Evolutionary conservation across 1,139 yeast genomes (phyloP).

Genomic region (Kurtzmaniella quercitrusa): DNA sequence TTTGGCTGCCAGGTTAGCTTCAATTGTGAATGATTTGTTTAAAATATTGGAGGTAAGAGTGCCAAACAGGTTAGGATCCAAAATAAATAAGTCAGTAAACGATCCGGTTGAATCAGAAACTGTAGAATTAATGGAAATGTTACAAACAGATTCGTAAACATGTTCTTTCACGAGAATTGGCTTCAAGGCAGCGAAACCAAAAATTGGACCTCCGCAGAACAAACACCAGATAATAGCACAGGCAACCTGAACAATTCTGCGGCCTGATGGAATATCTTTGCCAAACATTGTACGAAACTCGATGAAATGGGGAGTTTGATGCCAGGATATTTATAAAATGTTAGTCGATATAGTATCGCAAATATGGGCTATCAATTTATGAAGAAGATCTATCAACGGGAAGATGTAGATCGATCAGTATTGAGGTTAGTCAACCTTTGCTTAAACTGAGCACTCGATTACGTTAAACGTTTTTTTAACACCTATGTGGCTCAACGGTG

Average conservation of each 20-base stretch:
- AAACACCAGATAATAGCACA: conserved; percentile 87
- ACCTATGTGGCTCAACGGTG: no score
- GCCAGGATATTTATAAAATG: no score
- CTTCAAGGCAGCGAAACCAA: conserved; percentile 92
- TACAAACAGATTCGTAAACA: conserved; percentile 65
- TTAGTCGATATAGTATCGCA: no score
- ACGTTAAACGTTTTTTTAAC: no score
- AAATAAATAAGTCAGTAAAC: background rate
- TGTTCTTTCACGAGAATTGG: conserved; percentile 76
- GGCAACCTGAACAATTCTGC: conserved; percentile 23
- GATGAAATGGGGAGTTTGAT: no score
- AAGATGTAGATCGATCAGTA: no score
- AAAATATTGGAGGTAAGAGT: conserved; percentile 3
- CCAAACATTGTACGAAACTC: conserved; percentile 2
- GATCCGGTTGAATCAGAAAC: background rate
- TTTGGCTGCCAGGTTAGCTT: conserved; percentile 18
- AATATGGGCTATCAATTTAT: background rate
- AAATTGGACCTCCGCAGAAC: conserved; percentile 87
- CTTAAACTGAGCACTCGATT: no score
- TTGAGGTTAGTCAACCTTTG: no score
- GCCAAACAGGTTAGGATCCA: conserved; percentile 6
- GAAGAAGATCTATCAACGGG: background rate
- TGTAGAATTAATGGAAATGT: conserved; percentile 12
- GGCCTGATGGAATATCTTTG: conserved; percentile 14
- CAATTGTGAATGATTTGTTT: conserved; percentile 7